Evolutionary conservation across 352 stramenopile genomes (phyloP), one percentile per base, ranked within the genome.

Genomic region (Phytophthora sansomeana): DNA sequence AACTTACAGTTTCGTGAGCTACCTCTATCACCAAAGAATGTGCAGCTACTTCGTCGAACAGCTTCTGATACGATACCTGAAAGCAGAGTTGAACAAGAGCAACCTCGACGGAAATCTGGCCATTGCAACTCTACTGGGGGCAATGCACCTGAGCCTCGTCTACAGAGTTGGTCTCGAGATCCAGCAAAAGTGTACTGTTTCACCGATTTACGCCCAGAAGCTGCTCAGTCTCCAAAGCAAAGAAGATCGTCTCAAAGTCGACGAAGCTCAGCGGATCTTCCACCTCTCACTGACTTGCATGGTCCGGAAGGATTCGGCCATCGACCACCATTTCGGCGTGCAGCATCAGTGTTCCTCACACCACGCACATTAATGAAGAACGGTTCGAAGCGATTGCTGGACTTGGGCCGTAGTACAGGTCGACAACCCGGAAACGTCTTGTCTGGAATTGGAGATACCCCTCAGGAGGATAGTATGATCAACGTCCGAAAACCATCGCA

Each of bases 321-420:
- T n/a, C 21, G 11, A 1, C 28, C 24, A 14, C 14, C 38, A 10
- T 17, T 51, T 16, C 55, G 56, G 0, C 62, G 68, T 1, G 33
- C 68, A 1, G 57, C 44, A 6, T 76, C 68, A 21, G 57, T 76
- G 0, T 76, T 76, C 19, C 16, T 76, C 24, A 69, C 68, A 0
- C 68, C 68, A 16, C 57, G 63, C 4, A 55, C 53, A 17, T 30
- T 76, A 6, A 64, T 69, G 26, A 65, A 62, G 19, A 39, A 43
- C 10, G 68, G 68, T 4, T 62, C 63, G 3, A 76, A 69, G 26
- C 63, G 63, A 16, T 46, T 76, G 16, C 55, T 76, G 33, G 58
- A 72, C 17, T 48, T 76, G n/a, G 43, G 57, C 28, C 63, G 63
- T 16, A 67, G 16, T 26, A 53, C 16, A 13, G 54, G 51, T 16